Evolutionary conservation across 1,284 basidiomycete species (phyloP).

Genomic region (Apiotrichum akiyoshidainum): DNA sequence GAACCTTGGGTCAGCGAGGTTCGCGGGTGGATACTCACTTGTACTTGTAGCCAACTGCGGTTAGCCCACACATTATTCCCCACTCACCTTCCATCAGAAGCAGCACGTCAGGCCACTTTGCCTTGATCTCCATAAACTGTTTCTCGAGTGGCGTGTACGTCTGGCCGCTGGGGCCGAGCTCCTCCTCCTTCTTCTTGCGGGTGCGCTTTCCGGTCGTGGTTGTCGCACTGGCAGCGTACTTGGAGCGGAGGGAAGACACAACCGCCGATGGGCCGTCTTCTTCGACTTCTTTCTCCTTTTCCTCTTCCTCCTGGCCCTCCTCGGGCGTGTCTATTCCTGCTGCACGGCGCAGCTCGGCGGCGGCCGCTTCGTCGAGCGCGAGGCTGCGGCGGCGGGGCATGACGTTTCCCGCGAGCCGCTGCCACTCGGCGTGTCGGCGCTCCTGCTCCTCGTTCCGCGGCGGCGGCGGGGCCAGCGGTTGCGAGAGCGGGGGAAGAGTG

Average conservation of each 20-base stretch:
- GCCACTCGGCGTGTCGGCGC: conserved; percentile 38
- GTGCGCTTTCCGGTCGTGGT: conserved; percentile 16
- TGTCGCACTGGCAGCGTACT: conserved; percentile 32
- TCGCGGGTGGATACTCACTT: conserved; percentile 42
- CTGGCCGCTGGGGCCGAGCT: conserved; percentile 70
- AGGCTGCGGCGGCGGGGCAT: conserved; percentile 42
- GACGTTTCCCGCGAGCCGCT: conserved; percentile 29
- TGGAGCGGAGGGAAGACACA: conserved; percentile 30
- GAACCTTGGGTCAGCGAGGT: conserved; percentile 54
- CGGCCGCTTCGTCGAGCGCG: conserved; percentile 48
- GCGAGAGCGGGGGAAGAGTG: conserved; percentile 4
- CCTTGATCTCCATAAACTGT: conserved; percentile 71
- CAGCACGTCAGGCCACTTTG: conserved; percentile 68
- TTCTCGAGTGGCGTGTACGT: conserved; percentile 78
- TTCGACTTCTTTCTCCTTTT: conserved; percentile 5
- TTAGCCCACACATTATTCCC: conserved; percentile 4
- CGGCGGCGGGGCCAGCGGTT: background rate
- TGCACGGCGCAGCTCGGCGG: conserved; percentile 30
- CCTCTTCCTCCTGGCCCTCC: conserved; percentile 21
- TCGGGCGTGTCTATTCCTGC: conserved; percentile 11
- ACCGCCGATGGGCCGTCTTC: conserved; percentile 8
- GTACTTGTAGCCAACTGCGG: conserved; percentile 74
- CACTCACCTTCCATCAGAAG: conserved; percentile 68
- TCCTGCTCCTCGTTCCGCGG: conserved; percentile 31
- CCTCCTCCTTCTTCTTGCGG: conserved; percentile 51